These are phyloP conservation scores for Chara braunii DNA, from an alignment of 139 green algal genomes.

Conservation along the genomic window DNA sequence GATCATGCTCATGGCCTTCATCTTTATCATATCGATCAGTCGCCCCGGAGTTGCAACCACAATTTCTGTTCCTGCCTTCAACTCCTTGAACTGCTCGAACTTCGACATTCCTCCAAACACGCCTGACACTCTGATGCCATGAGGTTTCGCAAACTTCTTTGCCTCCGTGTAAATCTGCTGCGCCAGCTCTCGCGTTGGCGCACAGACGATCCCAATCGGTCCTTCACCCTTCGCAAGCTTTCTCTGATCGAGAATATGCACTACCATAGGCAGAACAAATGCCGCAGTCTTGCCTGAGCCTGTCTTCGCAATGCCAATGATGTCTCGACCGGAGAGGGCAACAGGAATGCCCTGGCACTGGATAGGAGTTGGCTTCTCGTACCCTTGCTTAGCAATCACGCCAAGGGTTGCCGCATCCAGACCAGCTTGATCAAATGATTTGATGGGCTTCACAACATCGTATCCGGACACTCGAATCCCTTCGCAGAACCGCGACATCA, in stretches of 20 bases:
- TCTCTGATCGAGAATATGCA: constrained; percentile 88
- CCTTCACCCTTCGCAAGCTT: constrained; percentile 54
- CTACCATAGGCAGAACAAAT: constrained; percentile 92
- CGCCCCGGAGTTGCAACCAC: constrained; percentile 76
- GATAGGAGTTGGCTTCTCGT: constrained; percentile 80
- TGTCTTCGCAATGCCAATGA: constrained; percentile 97
- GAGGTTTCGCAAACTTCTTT: constrained; percentile 45
- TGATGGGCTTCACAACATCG: constrained; percentile 69
- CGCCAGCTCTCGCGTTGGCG: constrained; percentile 82
- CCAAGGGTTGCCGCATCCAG: constrained; percentile 68
- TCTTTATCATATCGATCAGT: constrained; percentile 46
- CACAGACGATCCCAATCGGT: constrained; percentile 75
- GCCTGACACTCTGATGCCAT: constrained; percentile 30
- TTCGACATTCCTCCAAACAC: constrained; percentile 88
- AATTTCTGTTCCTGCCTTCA: constrained; percentile 69
- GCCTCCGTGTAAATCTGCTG: constrained; percentile 75
- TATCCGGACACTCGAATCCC: constrained; percentile 79
- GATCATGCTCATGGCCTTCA: constrained; percentile 47
- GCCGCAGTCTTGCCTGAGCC: constrained; percentile 93
- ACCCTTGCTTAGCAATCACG: constrained; percentile 62
- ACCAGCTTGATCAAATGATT: constrained; percentile 60
- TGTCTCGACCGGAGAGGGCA: constrained; percentile 93
- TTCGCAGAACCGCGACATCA: too few species aligned
- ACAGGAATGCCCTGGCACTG: constrained; percentile 88
- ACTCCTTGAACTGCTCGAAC: constrained; percentile 85